Conservation (phyloP, 2,329 filamentous ascomycete species). For the Colletotrichum sp. region DNA sequence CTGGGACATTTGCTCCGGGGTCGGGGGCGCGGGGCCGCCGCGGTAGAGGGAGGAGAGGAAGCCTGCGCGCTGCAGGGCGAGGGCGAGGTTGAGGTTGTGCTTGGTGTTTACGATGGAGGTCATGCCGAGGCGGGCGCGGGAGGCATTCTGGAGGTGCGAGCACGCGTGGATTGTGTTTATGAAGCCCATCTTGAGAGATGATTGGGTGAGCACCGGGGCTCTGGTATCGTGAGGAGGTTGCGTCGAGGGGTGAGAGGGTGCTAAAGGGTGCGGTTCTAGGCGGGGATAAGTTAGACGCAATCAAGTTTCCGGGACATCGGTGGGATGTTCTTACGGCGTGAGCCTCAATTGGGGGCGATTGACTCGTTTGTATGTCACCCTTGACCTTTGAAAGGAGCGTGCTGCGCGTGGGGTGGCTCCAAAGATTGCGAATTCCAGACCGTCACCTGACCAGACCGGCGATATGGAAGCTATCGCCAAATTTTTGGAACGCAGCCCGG, state of each 20-base stretch:
- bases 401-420: neutral
- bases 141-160: constrained; percentile 90
- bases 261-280: neutral
- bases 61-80: constrained; percentile 82
- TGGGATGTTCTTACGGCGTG: neutral
- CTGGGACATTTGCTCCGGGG: constrained; percentile 48
- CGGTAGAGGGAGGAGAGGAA: constrained; percentile 83
- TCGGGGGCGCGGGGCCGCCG: constrained; percentile 61
- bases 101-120: constrained; percentile 84
- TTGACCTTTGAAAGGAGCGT: neutral
- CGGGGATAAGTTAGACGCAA: neutral
- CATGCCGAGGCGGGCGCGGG: constrained; percentile 80
- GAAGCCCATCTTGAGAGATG: constrained; percentile 45
- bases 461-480: constrained; percentile 20
- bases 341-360: neutral
- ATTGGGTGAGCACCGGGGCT: neutral
- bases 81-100: constrained; percentile 76
- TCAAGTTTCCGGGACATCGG: neutral
- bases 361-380: too few relatives aligned
- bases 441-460: neutral
- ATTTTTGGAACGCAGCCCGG: constrained; percentile 13
- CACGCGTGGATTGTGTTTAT: constrained; percentile 79
- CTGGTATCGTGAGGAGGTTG: neutral
- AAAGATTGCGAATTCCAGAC: neutral
- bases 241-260: neutral